Base-by-base conservation (phyloP, 148 eudicot genomes). In the Rheum nobile region DNA sequence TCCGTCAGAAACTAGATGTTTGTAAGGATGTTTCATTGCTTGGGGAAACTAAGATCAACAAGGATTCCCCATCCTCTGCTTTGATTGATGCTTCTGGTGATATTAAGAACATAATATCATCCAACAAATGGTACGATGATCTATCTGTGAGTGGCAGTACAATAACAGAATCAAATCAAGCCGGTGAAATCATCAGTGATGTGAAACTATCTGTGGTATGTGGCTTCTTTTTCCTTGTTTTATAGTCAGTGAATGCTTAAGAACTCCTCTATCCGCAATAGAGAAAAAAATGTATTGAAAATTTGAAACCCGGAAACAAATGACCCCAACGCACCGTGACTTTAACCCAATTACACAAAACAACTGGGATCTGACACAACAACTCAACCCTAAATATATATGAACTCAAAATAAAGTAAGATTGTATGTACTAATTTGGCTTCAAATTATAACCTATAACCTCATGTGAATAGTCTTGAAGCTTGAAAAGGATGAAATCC, bases 101-200 rank as follows among this genome's bases (percentile, higher is more conserved):
- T 73, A 74, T 72, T 59, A 79, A 74, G 39, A 85, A 82, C 72
- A 79, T 67, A 77, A 88, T 86, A 76, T 84, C 86, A 72, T 84
- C 82, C 69, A 85, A 84, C 84, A 81, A 72, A 71, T 81, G 80
- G 80, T 80, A 82, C 77, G 89, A 84, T 77, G 86, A 80, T 80
- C 82, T 74, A 52, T 82, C 59, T 84, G 82, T 70, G 68, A 77
- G 82, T 80, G 50, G 82, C 82, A 59, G 74, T 78, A 72, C 84
- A 79, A 77, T 81, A 80, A 70, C 86, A 19, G 93, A 84, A 78
- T 78, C 82, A 84, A 46, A 83, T 82, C 89, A 81, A 79, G 80
- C 85, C 39, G 84, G 84, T 74, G 89, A 86, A 69, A 80, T 80
- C 71, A 72, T 82, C 39, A 76, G 75, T 78, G 82, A 39, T 71